phyloP scores from a whole-genome alignment of 2,329 filamentous ascomycete species.

The Teratosphaeria destructans region DNA sequence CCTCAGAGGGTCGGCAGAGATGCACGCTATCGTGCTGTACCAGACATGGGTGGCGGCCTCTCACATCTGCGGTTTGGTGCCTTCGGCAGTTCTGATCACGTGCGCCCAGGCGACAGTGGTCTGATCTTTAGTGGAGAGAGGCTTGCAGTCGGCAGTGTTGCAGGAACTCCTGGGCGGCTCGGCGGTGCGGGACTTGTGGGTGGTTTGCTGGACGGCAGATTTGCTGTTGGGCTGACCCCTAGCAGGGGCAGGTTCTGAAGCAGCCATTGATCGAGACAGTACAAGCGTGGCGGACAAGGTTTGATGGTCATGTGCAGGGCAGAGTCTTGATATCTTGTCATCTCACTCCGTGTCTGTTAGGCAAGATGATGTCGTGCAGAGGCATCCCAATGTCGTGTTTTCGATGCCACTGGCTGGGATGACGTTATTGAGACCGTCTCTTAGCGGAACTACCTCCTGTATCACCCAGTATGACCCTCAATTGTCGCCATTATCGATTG shows the following conservation, averaged over 20 bases:
- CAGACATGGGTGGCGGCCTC: not conserved
- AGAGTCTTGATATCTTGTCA: not conserved
- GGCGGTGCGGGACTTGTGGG: not conserved
- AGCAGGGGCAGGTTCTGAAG: not conserved
- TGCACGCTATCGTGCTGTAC: slow-evolving; percentile 20
- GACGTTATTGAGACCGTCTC: not conserved
- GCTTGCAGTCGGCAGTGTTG: not conserved
- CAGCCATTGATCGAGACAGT: not conserved
- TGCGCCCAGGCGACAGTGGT: not conserved
- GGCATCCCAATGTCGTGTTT: not conserved
- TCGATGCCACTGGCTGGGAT: not conserved
- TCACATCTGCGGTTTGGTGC: slow-evolving; percentile 6
- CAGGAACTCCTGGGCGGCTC: not conserved
- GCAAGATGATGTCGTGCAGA: not conserved
- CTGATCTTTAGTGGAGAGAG: not conserved
- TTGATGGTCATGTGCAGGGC: not conserved
- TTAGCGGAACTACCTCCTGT: too few species aligned
- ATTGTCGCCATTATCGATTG: too few species aligned
- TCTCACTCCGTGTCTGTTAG: not conserved
- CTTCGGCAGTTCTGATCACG: slow-evolving; percentile 5
- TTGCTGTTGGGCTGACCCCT: not conserved
- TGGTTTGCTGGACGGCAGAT: not conserved
- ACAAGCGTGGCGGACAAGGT: not conserved
- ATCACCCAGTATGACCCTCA: too few species aligned
- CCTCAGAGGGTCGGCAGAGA: slow-evolving; percentile 28